Base-by-base conservation (phyloP, 1,284 basidiomycete species). In the Cryptococcus sp. region DNA sequence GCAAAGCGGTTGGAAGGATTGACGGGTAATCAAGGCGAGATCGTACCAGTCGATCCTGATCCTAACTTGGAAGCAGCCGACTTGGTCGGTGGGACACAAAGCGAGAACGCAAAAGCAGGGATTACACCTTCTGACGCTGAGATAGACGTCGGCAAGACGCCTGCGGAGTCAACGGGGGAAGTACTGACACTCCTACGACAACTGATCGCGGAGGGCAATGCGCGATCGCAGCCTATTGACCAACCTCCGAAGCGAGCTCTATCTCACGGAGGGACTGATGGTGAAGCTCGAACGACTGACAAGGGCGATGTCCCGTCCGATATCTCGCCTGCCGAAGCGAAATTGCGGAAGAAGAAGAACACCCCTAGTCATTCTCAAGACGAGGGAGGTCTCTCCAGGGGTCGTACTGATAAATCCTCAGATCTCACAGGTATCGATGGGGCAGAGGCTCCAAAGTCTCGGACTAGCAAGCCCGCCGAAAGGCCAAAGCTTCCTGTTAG, bases 11-110 rank as follows among this genome's bases (percentile, higher is more conserved):
- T 25, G 15, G 56, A 55, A 19, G 57, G 54, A 1, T 30, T 59
- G 23, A 62, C 61, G 30, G 55, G 43, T 15, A 54, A 51, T 15
- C 25, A 47, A 39, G 61, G 57, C n/a, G 61, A 59, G 30, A 38
- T 22, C 5, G 45, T 62, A 4, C 30, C 16, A 2, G 20, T 20
- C 3, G 8, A 35, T 47, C 23, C 20, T 27, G 39, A 16, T n/a
- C 17, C 17, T 8, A 3, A 11, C 15, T 5, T 25, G n/a, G 25
- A 53, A 43, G 22, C 40, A 42, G 22, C 3, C 27, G 38, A n/a
- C 16, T 40, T 16, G 19, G n/a, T 20, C n/a, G 7, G 41, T 42
- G 16, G 41, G 19, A 42, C 41, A 19, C 19, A 3, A 16, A 7
- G 42, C 30, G 16, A 45, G n/a, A n/a, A 22, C 7, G 42, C 42